phyloP scores from a whole-genome alignment of 495 filamentous ascomycete species.

The Viridothelium virens region DNA sequence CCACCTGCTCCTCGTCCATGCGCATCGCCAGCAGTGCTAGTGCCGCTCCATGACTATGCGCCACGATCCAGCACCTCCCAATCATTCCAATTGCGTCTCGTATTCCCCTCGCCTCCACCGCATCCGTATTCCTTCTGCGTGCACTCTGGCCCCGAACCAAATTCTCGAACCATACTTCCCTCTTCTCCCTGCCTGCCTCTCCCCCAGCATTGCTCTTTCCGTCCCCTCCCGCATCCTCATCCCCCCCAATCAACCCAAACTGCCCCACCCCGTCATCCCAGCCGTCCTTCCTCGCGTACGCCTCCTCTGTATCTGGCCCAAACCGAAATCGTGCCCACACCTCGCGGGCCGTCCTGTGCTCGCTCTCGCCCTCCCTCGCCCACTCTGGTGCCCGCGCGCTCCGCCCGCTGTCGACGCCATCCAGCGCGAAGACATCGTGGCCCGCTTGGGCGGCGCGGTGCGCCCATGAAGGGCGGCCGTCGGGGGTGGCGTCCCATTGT shows the following conservation, averaged over 20 bases:
- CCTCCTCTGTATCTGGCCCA: slow-evolving; percentile 1
- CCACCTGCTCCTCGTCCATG: not conserved
- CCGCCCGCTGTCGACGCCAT: not conserved
- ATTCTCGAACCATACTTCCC: slow-evolving; percentile 5
- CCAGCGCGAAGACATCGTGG: not conserved
- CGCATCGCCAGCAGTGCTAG: not conserved
- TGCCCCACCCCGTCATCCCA: not conserved
- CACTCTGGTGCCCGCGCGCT: not conserved
- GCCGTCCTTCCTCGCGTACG: not conserved
- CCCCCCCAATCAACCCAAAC: not conserved
- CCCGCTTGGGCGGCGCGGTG: not conserved
- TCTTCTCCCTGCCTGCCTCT: not conserved
- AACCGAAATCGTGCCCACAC: slow-evolving; percentile 1
- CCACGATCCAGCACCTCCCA: slow-evolving; percentile 9
- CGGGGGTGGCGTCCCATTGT: not conserved
- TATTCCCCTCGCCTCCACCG: slow-evolving; percentile 7
- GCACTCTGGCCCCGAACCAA: slow-evolving; percentile 6
- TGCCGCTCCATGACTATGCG: slow-evolving; percentile 5
- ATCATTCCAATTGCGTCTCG: slow-evolving; percentile 6
- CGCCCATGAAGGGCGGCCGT: not conserved
- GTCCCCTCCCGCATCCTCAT: not conserved
- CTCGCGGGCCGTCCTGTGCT: not conserved
- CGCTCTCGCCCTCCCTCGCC: not conserved
- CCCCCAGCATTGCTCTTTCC: not conserved
- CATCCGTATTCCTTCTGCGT: slow-evolving; percentile 1